Evolutionary conservation across 495 filamentous ascomycete species (phyloP), one percentile per base, ranked within the genome.

Genomic region (Cercophora scortea): DNA sequence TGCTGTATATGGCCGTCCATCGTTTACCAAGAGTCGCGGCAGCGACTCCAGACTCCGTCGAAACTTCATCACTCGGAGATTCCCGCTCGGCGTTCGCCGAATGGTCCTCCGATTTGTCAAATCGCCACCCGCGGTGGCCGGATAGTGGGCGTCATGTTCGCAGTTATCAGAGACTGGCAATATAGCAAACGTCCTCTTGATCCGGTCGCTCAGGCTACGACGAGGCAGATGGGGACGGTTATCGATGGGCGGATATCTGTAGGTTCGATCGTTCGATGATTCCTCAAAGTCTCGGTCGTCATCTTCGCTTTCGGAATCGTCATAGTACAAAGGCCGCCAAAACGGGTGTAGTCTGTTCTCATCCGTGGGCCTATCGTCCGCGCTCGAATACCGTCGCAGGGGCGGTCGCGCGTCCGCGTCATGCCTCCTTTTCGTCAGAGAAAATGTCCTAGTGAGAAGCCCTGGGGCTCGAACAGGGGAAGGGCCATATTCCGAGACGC

Each of bases 241-340:
- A 42, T 72, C 67, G 41, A 63, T 57, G 16, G 63, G 60, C n/a
- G 71, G 66, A 49, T 72, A 71, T 32, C 57, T 56, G 51, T 66
- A 74, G 16, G 63, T 61, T 18, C 59, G 60, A 13, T 63, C 63
- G 0, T 61, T 58, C 3, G 58, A 45, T 1, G 63, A 58, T 8
- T 65, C 58, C n/a, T 62, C 56, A 15, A 51, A 58, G 39, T 65
- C 62, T 11, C 71, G 68, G 32, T 75, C 68, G 10, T 73, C 63
- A 8, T 72, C 70, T 50, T 79, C 75, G n/a, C 70, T 72, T 35
- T 77, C 75, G 6, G 77, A 68, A 51, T 85, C 81, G 32, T 87
- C 84, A 76, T 81, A 86, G 62, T 87, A 88, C 19, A 81, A 45
- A 5, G 90, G 88, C 25, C 82, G 79, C 90, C 90, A 95, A 66